A percentile compares a stretch with the other conserved stretches of the same genome.
Evolutionary conservation across 2,329 filamentous ascomycete genomes (phyloP).

Genomic region (Nemania abortiva): DNA sequence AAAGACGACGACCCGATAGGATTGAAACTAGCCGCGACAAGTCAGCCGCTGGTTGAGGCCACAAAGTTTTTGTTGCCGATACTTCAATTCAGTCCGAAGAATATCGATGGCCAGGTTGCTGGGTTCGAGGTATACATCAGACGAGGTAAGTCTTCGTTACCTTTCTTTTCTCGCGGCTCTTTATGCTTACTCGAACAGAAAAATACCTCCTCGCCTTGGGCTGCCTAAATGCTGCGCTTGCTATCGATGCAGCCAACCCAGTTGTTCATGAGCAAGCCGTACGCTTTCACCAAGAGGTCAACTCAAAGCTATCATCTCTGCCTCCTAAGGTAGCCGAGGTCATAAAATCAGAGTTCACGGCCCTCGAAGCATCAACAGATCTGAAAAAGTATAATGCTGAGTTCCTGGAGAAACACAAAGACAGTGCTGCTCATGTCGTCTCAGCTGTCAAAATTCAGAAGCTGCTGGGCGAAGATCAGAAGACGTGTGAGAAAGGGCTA

Average conservation of each 20-base stretch:
- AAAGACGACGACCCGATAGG: constrained; percentile 91
- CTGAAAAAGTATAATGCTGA: constrained; percentile 74
- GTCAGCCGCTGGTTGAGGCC: constrained; percentile 85
- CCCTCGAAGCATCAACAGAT: constrained; percentile 68
- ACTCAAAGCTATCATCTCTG: constrained; percentile 69
- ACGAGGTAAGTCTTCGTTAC: constrained; percentile 71
- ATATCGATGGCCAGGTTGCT: constrained; percentile 82
- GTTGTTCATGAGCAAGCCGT: constrained; percentile 81
- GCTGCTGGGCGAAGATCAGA: constrained; percentile 68
- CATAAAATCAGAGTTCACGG: constrained; percentile 75
- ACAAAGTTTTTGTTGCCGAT: constrained; percentile 87
- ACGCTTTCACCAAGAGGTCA: constrained; percentile 74
- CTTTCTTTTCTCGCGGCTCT: neutral
- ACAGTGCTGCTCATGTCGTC: constrained; percentile 72
- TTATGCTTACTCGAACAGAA: constrained; percentile 61
- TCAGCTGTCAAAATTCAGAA: constrained; percentile 71
- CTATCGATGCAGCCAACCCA: constrained; percentile 76
- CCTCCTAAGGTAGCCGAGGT: constrained; percentile 75
- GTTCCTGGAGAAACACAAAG: constrained; percentile 72
- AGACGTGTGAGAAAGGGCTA: constrained; percentile 71
- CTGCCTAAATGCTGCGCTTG: constrained; percentile 80
- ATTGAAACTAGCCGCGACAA: constrained; percentile 80
- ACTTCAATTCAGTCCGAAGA: constrained; percentile 84
- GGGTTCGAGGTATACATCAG: constrained; percentile 93
- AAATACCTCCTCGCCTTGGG: constrained; percentile 90